Conservation (phyloP, 179 eudicot genomes). For the Sideroxylon spinosum region DNA sequence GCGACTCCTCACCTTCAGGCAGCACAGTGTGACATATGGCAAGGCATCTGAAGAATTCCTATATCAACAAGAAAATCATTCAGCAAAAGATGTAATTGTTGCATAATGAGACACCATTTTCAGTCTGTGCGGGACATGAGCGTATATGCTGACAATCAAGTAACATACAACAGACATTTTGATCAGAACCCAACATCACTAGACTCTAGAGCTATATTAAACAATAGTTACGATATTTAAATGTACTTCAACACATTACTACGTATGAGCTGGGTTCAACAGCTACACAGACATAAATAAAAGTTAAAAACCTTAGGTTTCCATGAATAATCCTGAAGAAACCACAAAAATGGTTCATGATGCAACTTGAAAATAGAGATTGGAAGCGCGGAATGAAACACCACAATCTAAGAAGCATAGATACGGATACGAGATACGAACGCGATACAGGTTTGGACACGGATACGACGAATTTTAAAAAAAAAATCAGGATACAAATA, state of each 20-base stretch:
- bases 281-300: neutral
- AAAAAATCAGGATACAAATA: too few relatives aligned
- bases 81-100: constrained; percentile 2
- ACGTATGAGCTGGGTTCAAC: neutral
- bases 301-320: neutral
- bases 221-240: neutral
- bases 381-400: neutral
- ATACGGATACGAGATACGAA: too few relatives aligned
- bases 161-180: neutral
- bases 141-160: neutral
- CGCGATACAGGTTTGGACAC: too few relatives aligned
- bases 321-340: neutral
- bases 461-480: too few relatives aligned
- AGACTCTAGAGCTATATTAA: neutral
- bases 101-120: neutral
- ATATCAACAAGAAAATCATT: constrained; percentile 20
- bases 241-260: neutral
- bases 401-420: too few relatives aligned
- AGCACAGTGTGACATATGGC: constrained; percentile 96
- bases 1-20: constrained; percentile 94
- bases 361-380: neutral
- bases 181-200: neutral
- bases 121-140: neutral
- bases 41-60: constrained; percentile 99
- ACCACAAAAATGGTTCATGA: neutral